Base-by-base conservation (phyloP, 495 filamentous ascomycete genomes). In the Aspergillus heteromorphus region DNA sequence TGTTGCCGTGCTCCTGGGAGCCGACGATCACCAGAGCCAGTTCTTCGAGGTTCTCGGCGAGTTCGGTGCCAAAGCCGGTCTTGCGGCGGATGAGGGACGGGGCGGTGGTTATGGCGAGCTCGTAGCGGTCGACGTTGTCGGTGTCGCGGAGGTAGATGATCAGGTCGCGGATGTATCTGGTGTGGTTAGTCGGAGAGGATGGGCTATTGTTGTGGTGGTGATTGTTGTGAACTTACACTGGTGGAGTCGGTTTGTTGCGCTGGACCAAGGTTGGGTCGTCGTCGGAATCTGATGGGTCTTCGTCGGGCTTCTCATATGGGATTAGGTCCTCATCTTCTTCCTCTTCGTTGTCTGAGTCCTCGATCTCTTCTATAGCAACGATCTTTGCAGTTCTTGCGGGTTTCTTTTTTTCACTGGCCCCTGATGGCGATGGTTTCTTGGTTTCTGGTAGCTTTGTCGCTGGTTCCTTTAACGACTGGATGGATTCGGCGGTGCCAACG, bases 291-390 rank as follows among this genome's bases (percentile, higher is more conserved):
- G 91, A 87, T 2, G 81, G 77, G 61, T 99, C 95, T n/a, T 88
- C 92, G 65, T 95, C 93, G 0, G 92, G 91, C 63, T 96, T 96
- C 25, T 80, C 84, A 64, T 97, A 97, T 4, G 89, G 85, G 10
- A 83, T 75, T 0, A 97, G 72, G 53, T 89, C 89, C 9, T 89
- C 85, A 49, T 90, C 83, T 53, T 90, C 85, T 1, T 71, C 75
- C 4, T 78, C 79, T 1, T 80, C 80, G 13, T 60, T 59, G 16
- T 53, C 53, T 6, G 55, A 59, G 9, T 67, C 62, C 36, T 83
- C 77, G 19, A 93, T 74, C 60, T 91, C 87, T 60, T 91, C 87
- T 27, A 89, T 82, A 31, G 76, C 65, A 40, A 81, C 80, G 21
- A 90, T 82, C 51, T 75, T 83, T 18, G 70, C 78, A 61, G 45